Base-by-base conservation (phyloP, 2,329 filamentous ascomycete species). In the Camillea tinctor region DNA sequence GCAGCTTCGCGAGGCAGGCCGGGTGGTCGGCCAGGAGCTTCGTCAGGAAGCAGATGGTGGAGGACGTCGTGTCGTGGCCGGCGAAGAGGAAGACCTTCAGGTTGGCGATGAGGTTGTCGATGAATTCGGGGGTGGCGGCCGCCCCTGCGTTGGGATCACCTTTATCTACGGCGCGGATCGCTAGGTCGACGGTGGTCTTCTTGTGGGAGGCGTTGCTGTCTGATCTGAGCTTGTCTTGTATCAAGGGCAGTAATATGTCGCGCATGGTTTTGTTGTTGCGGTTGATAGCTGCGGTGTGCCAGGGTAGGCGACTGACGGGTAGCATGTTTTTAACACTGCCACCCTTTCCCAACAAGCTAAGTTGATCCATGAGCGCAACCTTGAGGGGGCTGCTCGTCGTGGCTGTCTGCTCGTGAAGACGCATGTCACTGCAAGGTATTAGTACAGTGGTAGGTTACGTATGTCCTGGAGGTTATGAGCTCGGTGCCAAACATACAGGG, bases 71-170 rank as follows among this genome's bases (percentile, higher is more conserved):
- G 50, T 78, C 76, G 50, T 76, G 71, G 1, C 76, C 76, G 0
- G 73, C 75, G 22, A 77, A 75, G 8, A 78, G 66, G 57, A 78
- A 76, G 2, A 60, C 64, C 50, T 75, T 76, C 19, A 78, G 62
- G 49, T 78, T 75, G 0, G 69, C 64, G 22, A 77, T 62, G 3
- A 74, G 66, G 4, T 66, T 68, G 1, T 73, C 66, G 36, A 71
- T 57, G 53, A 72, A 75, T 19, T 58, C 65, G 2, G 64, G 55
- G 30, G 64, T 67, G 26, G 68, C 40, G 67, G 64, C 24, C 60
- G 64, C 21, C 40, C 60, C 4, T 1, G 62, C 62, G 52, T 55
- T 62, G 1, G 65, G 60, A 48, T 66, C 64, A 49, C 69, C 67
- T 24, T 66, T 64, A 48, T 70, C 65, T 58, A 70, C 55, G 13